Evolutionary conservation across 2,329 filamentous ascomycete genomes (phyloP), one percentile per base, ranked within the genome.

Genomic region (Cladosporium velox): DNA sequence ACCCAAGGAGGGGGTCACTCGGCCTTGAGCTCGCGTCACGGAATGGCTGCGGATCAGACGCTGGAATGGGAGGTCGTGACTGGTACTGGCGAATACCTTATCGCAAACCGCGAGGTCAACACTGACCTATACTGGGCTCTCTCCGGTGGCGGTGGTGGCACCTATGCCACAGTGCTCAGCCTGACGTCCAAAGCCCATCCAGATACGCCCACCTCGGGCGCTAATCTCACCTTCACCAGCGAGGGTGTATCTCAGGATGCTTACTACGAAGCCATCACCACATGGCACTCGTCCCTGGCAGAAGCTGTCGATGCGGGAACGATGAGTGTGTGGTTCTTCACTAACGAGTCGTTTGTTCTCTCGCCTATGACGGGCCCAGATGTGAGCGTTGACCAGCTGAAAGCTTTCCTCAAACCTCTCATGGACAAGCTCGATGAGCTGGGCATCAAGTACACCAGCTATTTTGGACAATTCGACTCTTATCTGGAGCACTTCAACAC

Each of bases 81-180:
- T 8, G 83, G 80, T 0, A 72, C 74, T 18, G 86, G 87, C 2
- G 66, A 79, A 18, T 71, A 82, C n/a, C 68, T 87, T 1, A 81
- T 75, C 2, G 86, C 85, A 0, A 83, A 79, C 4, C 79, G 77
- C 0, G 72, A 71, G 0, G 67, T 82, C 35, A 85, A 89, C 68
- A 66, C 78, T 0, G 87, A 89, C 61, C 78, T 90, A 1, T 90
- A 86, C 77, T 90, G 87, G 87, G 88, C 87, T 1, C 75, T 89
- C 1, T 79, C 80, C 51, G 87, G 87, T 3, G 86, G 87, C 0
- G 87, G 88, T 1, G 84, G 82, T 11, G 85, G 86, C 18, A 88
- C 81, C 34, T 90, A 84, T 69, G 87, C 80, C 2, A 79, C 88
- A 1, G 85, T 89, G 1, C 74, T 82, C 18, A 85, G 83, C 1